Base-by-base conservation (phyloP, 2,329 filamentous ascomycete species). In the Ceratocystis destructans region DNA sequence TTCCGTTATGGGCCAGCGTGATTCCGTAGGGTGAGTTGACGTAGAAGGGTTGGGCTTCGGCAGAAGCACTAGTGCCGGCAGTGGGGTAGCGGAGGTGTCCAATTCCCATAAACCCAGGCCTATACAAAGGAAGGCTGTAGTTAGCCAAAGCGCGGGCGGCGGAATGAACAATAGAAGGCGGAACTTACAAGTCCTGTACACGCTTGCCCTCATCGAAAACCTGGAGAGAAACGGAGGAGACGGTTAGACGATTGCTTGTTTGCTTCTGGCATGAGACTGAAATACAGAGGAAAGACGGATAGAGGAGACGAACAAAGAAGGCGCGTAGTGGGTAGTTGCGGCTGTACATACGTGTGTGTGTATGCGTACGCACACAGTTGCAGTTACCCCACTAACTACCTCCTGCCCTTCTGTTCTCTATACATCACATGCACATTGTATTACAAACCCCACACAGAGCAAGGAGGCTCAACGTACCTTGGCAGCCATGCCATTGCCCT, bases 31-130 rank as follows among this genome's bases (percentile, higher is more conserved):
- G 90, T 66, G 81, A 84, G 78, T 96, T 96, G 72, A 93, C 68
- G 73, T 94, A 96, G 76, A 96, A 96, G 0, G 92, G 92, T 76
- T 96, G 91, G 10, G 90, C 89, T 76, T 96, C 90, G 6, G 90
- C 86, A 72, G 75, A 76, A 67, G 78, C 79, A 70, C 87, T 89
- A 74, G 87, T 94, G 67, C 92, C 92, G 12, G 89, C 88, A 6
- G 92, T 96, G 10, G 92, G 92, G 76, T 96, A 96, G 74, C 92
- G 82, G 71, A 96, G 76, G 75, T 96, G 92, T 53, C 84, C 88
- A 68, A 96, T 81, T 69, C 90, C 90, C 88, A 94, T 92, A 76
- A 84, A 93, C 44, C 91, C 91, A 12, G 90, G 67, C 88, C 64
- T 94, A 41, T 25, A 41, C 46, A 12, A 48, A 41, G 37, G 10